A percentile compares a stretch with the other conserved stretches of the same genome.
phyloP scores from a whole-genome alignment of 495 filamentous ascomycete genomes.

The Glutinoglossum americanum region DNA sequence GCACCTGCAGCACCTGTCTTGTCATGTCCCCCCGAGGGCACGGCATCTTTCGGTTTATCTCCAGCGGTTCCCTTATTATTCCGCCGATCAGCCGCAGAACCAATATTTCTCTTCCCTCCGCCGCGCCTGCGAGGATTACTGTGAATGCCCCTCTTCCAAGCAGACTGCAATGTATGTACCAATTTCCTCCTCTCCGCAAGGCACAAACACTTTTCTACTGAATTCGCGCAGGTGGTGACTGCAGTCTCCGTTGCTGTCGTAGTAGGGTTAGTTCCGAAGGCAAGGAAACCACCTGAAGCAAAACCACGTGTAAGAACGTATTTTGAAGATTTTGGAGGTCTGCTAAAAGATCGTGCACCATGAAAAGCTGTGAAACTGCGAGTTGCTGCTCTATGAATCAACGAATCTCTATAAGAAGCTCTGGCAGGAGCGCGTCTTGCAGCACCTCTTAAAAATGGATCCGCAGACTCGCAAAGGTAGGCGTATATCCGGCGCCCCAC shows the following conservation, averaged over 20 bases:
- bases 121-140: neutral
- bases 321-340: neutral
- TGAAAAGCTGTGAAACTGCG: neutral
- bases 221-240: neutral
- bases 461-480: slow-evolving; percentile 23
- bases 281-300: slow-evolving; percentile 1
- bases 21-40: slow-evolving; percentile 6
- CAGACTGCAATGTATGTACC: neutral
- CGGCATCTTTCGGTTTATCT: slow-evolving; percentile 2
- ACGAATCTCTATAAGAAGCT: neutral
- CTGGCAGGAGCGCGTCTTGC: neutral
- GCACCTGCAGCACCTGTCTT: neutral
- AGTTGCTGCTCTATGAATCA: neutral
- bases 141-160: neutral
- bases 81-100: slow-evolving; percentile 19
- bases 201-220: neutral
- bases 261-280: neutral
- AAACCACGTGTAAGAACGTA: neutral
- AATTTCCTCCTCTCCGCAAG: neutral
- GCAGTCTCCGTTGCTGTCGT: neutral
- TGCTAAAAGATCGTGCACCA: neutral
- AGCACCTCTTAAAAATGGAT: slow-evolving; percentile 16
- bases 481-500: slow-evolving; percentile 28
- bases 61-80: slow-evolving; percentile 6
- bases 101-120: slow-evolving; percentile 21